Conservation (phyloP, 2,329 filamentous ascomycete genomes). For the Salinomyces thailandicus region DNA sequence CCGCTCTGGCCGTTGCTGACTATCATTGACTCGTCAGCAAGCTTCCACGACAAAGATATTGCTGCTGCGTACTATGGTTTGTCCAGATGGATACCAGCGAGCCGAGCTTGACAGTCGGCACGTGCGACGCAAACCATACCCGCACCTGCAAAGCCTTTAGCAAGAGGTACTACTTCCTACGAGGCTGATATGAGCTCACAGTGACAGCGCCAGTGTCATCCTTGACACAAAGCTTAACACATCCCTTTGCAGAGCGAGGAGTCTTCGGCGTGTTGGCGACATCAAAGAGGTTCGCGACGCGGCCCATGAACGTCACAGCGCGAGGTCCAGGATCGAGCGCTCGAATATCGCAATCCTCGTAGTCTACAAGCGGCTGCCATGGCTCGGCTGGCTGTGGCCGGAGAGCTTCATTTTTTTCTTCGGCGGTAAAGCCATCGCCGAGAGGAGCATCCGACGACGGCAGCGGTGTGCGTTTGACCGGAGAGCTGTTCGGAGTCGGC, state of each 20-base stretch:
- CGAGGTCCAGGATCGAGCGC: conserved; percentile 41
- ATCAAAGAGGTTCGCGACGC: conserved; percentile 47
- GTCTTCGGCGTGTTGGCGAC: conserved; percentile 33
- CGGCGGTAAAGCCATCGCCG: conserved; percentile 45
- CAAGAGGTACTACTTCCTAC: too few relatives aligned
- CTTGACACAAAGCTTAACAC: conserved; percentile 45
- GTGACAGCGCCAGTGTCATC: conserved; percentile 46
- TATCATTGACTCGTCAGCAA: too few relatives aligned
- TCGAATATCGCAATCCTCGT: conserved; percentile 37
- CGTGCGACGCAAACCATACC: conserved; percentile 38
- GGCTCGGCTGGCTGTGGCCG: conserved; percentile 15
- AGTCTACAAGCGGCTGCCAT: conserved; percentile 41
- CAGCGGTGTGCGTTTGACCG: conserved; percentile 9
- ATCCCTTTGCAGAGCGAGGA: conserved; percentile 39
- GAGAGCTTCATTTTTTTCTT: conserved; percentile 29
- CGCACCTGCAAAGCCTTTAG: conserved; percentile 34
- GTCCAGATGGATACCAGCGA: conserved; percentile 48
- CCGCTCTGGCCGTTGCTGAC: conserved; percentile 39
- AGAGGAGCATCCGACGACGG: conserved; percentile 9
- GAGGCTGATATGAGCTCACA: too few relatives aligned
- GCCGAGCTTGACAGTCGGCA: conserved; percentile 35
- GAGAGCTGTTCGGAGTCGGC: conserved; percentile 17
- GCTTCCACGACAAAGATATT: not conserved
- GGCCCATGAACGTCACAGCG: conserved; percentile 43
- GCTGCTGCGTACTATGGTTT: conserved; percentile 30